These are phyloP conservation scores for Simmondsia chinensis DNA, from an alignment of 148 eudicot species.

Conservation along the genomic window DNA sequence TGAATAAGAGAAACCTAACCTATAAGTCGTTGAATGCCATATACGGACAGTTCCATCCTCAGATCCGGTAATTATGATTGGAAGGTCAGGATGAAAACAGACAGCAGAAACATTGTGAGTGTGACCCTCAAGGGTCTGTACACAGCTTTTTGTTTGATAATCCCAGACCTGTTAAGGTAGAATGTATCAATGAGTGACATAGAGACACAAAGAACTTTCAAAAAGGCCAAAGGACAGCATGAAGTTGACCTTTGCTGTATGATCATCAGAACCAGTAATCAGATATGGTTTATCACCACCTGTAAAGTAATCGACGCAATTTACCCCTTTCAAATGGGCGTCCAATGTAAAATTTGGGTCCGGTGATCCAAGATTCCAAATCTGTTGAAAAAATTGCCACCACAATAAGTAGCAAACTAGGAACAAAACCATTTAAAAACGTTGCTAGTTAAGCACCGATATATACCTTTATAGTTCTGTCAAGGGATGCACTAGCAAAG, in stretches of 20 bases:
- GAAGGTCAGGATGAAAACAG: conserved; percentile 87
- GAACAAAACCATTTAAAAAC: too few relatives aligned
- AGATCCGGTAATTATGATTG: conserved; percentile 82
- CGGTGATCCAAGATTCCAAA: conserved; percentile 94
- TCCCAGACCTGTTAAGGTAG: conserved; percentile 98
- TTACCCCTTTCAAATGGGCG: conserved; percentile 86
- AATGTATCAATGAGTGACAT: too few relatives aligned
- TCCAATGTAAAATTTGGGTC: conserved; percentile 85
- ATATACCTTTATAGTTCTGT: conserved; percentile 81
- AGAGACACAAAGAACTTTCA: background rate
- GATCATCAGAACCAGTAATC: conserved; percentile 94
- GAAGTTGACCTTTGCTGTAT: conserved; percentile 69
- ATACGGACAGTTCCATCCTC: conserved; percentile 91
- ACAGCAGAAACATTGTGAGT: conserved; percentile 87
- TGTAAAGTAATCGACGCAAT: conserved; percentile 85
- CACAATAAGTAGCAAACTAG: too few relatives aligned
- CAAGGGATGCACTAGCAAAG: conserved; percentile 94
- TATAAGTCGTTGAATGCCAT: conserved; percentile 87
- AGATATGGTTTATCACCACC: conserved; percentile 86
- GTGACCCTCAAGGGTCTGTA: conserved; percentile 89
- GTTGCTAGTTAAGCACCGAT: too few relatives aligned
- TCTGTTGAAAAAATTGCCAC: conserved; percentile 23
- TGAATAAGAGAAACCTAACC: conserved; percentile 22
- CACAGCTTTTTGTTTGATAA: conserved; percentile 84
- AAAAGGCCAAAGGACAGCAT: background rate